Base-by-base conservation (phyloP, 1,139 yeast species). In the Groenewaldozyma auringiensis region DNA sequence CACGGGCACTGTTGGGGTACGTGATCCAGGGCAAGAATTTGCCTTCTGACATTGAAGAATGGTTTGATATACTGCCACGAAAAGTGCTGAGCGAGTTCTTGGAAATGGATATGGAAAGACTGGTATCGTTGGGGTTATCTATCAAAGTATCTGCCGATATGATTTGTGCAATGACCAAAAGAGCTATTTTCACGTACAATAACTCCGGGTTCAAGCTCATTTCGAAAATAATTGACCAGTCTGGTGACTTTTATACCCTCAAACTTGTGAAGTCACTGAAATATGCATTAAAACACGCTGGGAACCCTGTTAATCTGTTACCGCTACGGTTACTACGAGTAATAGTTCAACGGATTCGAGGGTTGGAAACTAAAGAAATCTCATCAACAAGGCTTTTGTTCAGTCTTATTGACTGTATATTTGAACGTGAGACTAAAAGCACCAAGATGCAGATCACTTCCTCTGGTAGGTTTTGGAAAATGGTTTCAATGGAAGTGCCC, bases 381-480 rank as follows among this genome's bases (percentile, higher is more conserved):
- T 13, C 6, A 6, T 6, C 16, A 3, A 14, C 31, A 6, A n/a
- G n/a, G n/a, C n/a, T n/a, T n/a, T 37, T 42, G 17, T 21, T 21
- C 14, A 14, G 20, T 21, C 18, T 42, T 11, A 22, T 37, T 9
- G 41, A 42, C n/a, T 27, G 36, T 4, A 17, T 32, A 27, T 21
- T 13, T 4, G n/a, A 18, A 20, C 41, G 21, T 13, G 35, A 21
- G 6, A 3, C 11, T 8, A 18, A 6, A 13, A 9, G 25, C 4
- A 14, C 37, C 14, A 11, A 40, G 13, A 3, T 16, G 27, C 17
- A n/a, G 20, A 22, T 22, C n/a, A 21, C 18, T n/a, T 31, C 25
- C 17, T 18, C 33, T 38, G 42, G 29, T 4, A 16, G 40, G 22
- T 32, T 38, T 27, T 43, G 46, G 46, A 37, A 38, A 32, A 31